Evolutionary conservation across 78 protist species (phyloP), one percentile per base, ranked within the genome.

Genomic region (Dictyostelium firmibasis): DNA sequence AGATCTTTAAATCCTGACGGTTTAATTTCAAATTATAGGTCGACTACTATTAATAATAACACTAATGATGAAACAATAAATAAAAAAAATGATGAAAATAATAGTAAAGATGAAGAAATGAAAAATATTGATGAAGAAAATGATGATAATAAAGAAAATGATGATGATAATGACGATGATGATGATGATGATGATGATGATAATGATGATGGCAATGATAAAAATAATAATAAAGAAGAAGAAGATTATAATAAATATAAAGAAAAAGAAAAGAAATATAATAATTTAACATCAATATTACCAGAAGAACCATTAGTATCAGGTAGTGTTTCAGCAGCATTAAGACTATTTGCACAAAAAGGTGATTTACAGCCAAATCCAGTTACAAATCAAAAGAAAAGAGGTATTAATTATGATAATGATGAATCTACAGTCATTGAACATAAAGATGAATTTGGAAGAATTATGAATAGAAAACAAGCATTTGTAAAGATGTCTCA

Each of bases 221-320:
- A 89, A 2, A 74, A 81, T 3, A 83, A 70, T 1, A 35, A 81
- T 23, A 27, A 20, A 29, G 75, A 81, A 23, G 44, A 89, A 33
- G 74, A 79, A 16, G 43, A 64, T 64, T 16, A 31, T 33, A 79
- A 79, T n/a, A 9, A 50, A 20, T 29, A 35, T 76, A 60, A 78
- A 23, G 53, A 27, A 35, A 84, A 84, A n/a, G 29, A 27, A 9
- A 67, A 84, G 23, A 67, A 79, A n/a, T 60, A n/a, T n/a, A 25
- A 31, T 25, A 43, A 38, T 33, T 41, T 43, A 16, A 18, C 81
- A 88, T 1, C 57, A 35, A 57, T 88, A 16, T 41, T 88, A 43
- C 41, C 16, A 67, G 94, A 89, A 0, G 94, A 89, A 57, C 94
- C 94, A 89, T 79, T 89, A 76, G 94, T 81, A 33, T 79, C 94